Conservation (phyloP, 2,329 filamentous ascomycete species). For the Aureobasidium sp. region DNA sequence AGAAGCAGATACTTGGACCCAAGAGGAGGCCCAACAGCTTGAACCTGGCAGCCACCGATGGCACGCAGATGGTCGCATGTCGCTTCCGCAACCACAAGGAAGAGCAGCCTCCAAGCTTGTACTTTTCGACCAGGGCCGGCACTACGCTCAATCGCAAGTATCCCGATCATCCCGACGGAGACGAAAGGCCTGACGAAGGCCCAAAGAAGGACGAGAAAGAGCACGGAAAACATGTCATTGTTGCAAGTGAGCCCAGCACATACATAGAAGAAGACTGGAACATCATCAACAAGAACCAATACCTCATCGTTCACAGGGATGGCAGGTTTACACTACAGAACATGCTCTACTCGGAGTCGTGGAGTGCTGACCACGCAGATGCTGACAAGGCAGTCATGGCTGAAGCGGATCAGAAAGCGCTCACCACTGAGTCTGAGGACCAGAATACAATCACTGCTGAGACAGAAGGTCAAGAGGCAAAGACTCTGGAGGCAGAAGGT, state of each 20-base stretch:
- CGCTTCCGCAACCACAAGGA: slow-evolving; percentile 45
- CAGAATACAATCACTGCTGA: not conserved
- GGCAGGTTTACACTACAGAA: slow-evolving; percentile 22
- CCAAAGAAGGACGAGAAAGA: slow-evolving; percentile 28
- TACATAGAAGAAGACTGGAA: slow-evolving; percentile 45
- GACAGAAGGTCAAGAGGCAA: not conserved
- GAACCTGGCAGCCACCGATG: slow-evolving; percentile 46
- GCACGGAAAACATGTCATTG: slow-evolving; percentile 44
- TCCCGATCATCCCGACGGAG: slow-evolving; percentile 38
- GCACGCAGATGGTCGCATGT: slow-evolving; percentile 39
- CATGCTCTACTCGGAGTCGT: slow-evolving; percentile 27
- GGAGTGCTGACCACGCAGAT: slow-evolving; percentile 30
- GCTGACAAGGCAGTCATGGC: not conserved
- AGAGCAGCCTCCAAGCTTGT: slow-evolving; percentile 44
- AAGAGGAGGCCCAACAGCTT: slow-evolving; percentile 40
- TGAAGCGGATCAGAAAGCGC: not conserved
- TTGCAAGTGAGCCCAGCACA: slow-evolving; percentile 47
- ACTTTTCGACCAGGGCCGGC: slow-evolving; percentile 42
- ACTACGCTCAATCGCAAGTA: slow-evolving; percentile 46
- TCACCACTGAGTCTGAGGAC: slow-evolving; percentile 18
- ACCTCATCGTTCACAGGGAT: slow-evolving; percentile 32
- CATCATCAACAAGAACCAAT: slow-evolving; percentile 41
- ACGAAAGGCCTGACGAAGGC: slow-evolving; percentile 25
- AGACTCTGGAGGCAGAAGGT: not conserved
- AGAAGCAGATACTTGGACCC: slow-evolving; percentile 34